Conservation (phyloP, 2,329 filamentous ascomycete genomes). For the Helotiales sp. region DNA sequence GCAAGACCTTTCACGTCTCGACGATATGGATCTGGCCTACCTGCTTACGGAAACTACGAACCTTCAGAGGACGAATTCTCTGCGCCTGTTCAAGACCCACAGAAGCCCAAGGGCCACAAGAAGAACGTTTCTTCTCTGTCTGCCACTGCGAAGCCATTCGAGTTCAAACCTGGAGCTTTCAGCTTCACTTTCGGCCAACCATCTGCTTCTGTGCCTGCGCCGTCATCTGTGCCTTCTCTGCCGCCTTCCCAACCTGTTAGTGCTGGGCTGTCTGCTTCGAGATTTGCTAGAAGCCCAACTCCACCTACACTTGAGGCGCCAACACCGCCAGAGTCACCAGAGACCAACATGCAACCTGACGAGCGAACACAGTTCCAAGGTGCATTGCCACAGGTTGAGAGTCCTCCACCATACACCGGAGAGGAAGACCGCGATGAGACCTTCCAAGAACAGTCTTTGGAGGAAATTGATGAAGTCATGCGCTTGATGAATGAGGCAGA, state of each 20-base stretch:
- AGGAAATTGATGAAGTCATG: slow-evolving; percentile 94
- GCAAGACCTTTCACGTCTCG: slow-evolving; percentile 39
- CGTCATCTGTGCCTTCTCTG: slow-evolving; percentile 24
- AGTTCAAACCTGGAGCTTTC: slow-evolving; percentile 38
- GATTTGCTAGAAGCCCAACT: slow-evolving; percentile 39
- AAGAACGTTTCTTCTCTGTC: slow-evolving; percentile 65
- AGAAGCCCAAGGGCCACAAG: slow-evolving; percentile 44
- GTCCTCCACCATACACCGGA: slow-evolving; percentile 26
- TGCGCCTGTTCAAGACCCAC: slow-evolving; percentile 24
- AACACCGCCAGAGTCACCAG: slow-evolving; percentile 19
- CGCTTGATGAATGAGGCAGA: slow-evolving; percentile 78
- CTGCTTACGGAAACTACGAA: slow-evolving; percentile 35
- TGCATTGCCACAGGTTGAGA: slow-evolving; percentile 36
- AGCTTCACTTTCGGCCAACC: slow-evolving; percentile 37
- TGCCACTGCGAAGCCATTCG: slow-evolving; percentile 73
- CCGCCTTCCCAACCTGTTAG: slow-evolving; percentile 14
- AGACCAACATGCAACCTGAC: slow-evolving; percentile 30
- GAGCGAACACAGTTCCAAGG: slow-evolving; percentile 38
- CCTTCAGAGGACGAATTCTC: slow-evolving; percentile 41
- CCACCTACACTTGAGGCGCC: slow-evolving; percentile 25
- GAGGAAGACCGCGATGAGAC: slow-evolving; percentile 21
- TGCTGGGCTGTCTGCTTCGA: slow-evolving; percentile 37
- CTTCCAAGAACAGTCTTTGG: slow-evolving; percentile 56
- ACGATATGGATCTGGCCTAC: slow-evolving; percentile 38
- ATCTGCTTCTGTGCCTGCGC: slow-evolving; percentile 10